These are phyloP conservation scores for Cyclostephanos tholiformis DNA, from an alignment of 108 stramenopile species.

Conservation along the genomic window DNA sequence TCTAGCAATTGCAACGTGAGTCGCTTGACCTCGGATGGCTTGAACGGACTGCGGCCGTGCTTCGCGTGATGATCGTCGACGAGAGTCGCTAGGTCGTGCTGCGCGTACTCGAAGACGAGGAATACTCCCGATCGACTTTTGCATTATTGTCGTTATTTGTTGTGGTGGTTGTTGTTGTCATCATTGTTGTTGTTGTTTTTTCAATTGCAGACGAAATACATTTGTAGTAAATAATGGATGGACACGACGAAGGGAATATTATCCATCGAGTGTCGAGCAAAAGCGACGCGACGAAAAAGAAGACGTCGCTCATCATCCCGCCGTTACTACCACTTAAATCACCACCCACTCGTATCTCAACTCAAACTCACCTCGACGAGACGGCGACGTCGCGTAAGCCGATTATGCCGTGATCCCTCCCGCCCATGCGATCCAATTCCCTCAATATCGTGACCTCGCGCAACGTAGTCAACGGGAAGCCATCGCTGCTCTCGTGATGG, in stretches of 20 bases:
- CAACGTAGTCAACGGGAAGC: conserved; percentile 83
- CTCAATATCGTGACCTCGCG: conserved; percentile 75
- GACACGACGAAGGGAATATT: too few relatives aligned
- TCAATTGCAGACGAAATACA: too few relatives aligned
- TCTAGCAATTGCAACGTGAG: conserved; percentile 62
- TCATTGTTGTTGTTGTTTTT: too few relatives aligned
- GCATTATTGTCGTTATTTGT: not conserved
- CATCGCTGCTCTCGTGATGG: conserved; percentile 83
- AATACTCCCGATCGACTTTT: conserved; percentile 61
- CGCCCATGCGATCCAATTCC: conserved; percentile 41
- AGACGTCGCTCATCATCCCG: too few relatives aligned
- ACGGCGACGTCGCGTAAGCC: conserved; percentile 64
- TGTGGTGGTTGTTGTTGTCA: too few relatives aligned
- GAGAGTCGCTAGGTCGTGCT: conserved; percentile 70
- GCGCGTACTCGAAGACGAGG: conserved; percentile 83
- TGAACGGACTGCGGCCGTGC: conserved; percentile 58
- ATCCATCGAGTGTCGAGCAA: too few relatives aligned
- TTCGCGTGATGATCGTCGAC: conserved; percentile 59
- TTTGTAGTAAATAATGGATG: too few relatives aligned
- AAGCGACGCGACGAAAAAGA: too few relatives aligned
- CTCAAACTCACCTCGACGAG: conserved; percentile 58
- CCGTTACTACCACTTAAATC: too few relatives aligned
- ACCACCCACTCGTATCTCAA: too few relatives aligned
- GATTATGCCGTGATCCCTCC: conserved; percentile 66
- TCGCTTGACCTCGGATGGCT: conserved; percentile 62